Conservation (phyloP, 176 grass and related monocot species). For the Rhynchospora tenuis region DNA sequence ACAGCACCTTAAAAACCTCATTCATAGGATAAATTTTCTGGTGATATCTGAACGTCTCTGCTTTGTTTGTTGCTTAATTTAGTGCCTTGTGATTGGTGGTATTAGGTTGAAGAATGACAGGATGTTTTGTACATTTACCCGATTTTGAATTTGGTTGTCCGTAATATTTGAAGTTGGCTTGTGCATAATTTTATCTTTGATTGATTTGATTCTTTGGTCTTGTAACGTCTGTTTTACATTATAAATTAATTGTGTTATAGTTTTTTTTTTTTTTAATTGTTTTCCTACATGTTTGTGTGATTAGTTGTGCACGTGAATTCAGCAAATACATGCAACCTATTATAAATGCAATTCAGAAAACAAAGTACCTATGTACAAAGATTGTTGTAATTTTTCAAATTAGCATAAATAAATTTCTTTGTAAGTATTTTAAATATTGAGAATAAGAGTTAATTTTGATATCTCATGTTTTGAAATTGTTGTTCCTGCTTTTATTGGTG, state of each 20-base stretch:
- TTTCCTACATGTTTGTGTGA: neutral
- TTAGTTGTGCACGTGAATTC: neutral
- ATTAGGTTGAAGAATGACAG: neutral
- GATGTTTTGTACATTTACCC: neutral
- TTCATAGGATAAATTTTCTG: neutral
- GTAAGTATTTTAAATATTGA: no score
- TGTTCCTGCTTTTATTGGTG: no score
- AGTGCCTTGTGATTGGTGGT: neutral
- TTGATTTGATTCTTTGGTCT: constrained; percentile 3
- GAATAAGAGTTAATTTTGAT: no score
- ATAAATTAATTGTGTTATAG: constrained; percentile 3
- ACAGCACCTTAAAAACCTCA: constrained; percentile 1
- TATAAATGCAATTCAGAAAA: neutral
- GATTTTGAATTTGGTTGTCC: constrained; percentile 13
- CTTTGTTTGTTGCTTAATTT: constrained; percentile 6
- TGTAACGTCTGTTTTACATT: neutral
- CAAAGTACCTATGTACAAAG: neutral
- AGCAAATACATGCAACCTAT: neutral
- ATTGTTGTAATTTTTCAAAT: no score
- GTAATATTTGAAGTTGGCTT: neutral
- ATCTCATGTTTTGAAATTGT: no score
- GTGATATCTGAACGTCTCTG: neutral
- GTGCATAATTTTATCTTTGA: neutral
- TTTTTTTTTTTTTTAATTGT: neutral
- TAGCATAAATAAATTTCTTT: no score